Evolutionary conservation across 2,329 filamentous ascomycete species (phyloP).

Genomic region (Colletotrichum costaricense): DNA sequence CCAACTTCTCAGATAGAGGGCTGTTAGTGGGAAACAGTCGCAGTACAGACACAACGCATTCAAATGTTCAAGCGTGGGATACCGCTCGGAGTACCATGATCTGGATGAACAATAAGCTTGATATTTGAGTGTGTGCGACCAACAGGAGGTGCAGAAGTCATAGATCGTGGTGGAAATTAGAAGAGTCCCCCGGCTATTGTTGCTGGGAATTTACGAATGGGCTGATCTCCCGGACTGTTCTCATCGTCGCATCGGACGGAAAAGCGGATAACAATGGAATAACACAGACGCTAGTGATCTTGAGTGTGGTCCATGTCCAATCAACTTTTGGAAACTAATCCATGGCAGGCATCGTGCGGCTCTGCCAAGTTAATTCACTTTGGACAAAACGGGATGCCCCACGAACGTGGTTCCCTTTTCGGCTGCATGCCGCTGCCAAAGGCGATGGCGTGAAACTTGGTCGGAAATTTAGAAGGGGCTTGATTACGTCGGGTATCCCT

Average conservation of each 20-base stretch:
- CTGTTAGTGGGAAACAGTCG: no score
- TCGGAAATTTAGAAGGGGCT: conserved; percentile 4
- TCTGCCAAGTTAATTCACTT: conserved; percentile 1
- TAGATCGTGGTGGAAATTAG: neutral
- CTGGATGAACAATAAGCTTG: neutral
- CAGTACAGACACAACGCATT: neutral
- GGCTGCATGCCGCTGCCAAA: neutral
- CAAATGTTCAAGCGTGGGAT: neutral
- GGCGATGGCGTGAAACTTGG: neutral
- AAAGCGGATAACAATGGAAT: neutral
- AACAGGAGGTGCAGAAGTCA: neutral
- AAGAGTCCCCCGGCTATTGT: neutral
- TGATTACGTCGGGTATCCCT: neutral
- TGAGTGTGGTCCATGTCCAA: neutral
- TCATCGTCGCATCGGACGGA: neutral
- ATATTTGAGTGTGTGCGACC: neutral
- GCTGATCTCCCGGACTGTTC: neutral
- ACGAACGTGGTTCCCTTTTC: neutral
- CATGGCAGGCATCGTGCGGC: neutral
- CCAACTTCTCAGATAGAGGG: neutral
- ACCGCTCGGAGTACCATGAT: neutral
- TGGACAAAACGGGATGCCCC: neutral
- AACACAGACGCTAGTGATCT: neutral
- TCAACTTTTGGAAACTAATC: neutral
- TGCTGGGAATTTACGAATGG: neutral